A percentile compares a stretch with the other conserved stretches of the same genome.
Conservation (phyloP, 2,329 filamentous ascomycete species). For the Xylariomycetidae sp. region DNA sequence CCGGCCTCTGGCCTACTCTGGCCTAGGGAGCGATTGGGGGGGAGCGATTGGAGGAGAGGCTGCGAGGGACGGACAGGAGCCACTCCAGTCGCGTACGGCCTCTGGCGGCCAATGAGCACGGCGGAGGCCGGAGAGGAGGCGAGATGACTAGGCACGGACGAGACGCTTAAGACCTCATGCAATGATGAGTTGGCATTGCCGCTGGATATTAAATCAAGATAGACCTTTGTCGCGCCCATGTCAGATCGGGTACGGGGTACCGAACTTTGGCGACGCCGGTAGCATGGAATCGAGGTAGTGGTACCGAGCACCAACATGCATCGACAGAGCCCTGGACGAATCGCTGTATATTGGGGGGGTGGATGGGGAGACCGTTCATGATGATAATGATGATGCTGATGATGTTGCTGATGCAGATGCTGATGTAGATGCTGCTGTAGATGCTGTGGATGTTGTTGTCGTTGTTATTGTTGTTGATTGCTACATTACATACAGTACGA, state of each 20-base stretch:
- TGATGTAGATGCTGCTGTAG: no score
- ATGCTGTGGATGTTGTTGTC: no score
- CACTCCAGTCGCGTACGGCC: conserved; percentile 17
- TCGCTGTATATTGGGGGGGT: conserved; percentile 27
- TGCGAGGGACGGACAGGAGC: conserved; percentile 28
- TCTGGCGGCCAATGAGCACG: conserved; percentile 23
- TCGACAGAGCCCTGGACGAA: conserved; percentile 18
- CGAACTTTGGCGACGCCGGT: conserved; percentile 14
- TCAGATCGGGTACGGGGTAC: conserved; percentile 27
- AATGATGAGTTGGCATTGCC: conserved; percentile 74
- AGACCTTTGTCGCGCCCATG: conserved; percentile 32
- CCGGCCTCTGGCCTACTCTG: conserved; percentile 24
- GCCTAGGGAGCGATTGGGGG: conserved; percentile 23
- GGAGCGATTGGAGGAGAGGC: conserved; percentile 25
- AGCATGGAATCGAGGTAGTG: conserved; percentile 19
- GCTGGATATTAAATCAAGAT: conserved; percentile 53
- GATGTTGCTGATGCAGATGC: no score
- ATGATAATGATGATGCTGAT: conserved; percentile 24
- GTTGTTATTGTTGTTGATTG: no score
- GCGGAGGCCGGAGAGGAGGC: conserved; percentile 24
- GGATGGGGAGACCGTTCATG: conserved; percentile 21
- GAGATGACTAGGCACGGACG: conserved; percentile 38
- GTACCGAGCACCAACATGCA: conserved; percentile 23
- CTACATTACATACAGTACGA: no score
- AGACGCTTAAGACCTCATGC: conserved; percentile 54